These are phyloP conservation scores for Medicago arabica DNA, from an alignment of 306 rosid genomes.

Conservation along the genomic window DNA sequence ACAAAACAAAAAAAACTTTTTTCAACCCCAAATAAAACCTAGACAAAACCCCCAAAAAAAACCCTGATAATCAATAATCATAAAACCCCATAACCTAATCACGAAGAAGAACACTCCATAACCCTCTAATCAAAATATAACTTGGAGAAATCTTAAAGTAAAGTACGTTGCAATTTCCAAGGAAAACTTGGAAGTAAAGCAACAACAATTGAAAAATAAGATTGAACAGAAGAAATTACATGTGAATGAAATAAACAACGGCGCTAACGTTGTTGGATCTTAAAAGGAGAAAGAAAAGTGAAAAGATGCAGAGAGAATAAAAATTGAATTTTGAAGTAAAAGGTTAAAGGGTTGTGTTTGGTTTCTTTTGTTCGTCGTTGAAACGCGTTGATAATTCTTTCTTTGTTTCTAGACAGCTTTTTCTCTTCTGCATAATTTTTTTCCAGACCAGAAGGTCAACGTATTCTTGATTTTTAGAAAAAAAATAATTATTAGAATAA, in stretches of 20 bases:
- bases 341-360: conserved; percentile 2
- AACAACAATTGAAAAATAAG: conserved; percentile 44
- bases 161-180: background rate
- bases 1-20: background rate
- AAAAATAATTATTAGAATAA: background rate
- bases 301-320: conserved; percentile 40
- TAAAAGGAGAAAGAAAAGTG: background rate
- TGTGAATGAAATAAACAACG: background rate
- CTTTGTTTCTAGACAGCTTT: conserved; percentile 4
- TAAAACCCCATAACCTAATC: conserved; percentile 8
- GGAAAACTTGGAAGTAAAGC: conserved; percentile 56
- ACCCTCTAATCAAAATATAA: conserved; percentile 16
- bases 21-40: conserved; percentile 8
- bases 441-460: conserved; percentile 24
- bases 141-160: background rate
- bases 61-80: conserved; percentile 20
- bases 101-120: conserved; percentile 14
- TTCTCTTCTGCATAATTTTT: background rate
- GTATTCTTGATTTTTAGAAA: background rate
- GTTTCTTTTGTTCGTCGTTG: conserved; percentile 47
- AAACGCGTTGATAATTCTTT: conserved; percentile 39
- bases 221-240: background rate
- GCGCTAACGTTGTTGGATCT: conserved; percentile 19
- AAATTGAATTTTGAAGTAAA: background rate
- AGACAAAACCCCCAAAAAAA: conserved; percentile 35